phyloP scores from a whole-genome alignment of 176 grass and related monocot genomes.

The Oryza glaberrima region DNA sequence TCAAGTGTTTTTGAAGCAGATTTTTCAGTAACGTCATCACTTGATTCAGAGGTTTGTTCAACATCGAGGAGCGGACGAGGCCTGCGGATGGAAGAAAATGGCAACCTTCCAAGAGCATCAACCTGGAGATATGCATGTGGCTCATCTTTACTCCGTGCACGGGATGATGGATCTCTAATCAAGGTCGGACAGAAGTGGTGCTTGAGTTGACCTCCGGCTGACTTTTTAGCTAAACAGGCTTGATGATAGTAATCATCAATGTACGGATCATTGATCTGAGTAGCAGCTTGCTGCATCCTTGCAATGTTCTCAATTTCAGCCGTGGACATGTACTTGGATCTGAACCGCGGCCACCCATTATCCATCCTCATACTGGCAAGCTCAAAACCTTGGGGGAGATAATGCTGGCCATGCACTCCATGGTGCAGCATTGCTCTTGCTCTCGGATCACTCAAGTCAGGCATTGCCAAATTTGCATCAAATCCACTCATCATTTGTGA shows the following conservation, averaged over 20 bases:
- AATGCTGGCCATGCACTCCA: conserved; percentile 43
- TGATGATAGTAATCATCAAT: conserved; percentile 93
- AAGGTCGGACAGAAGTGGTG: conserved; percentile 80
- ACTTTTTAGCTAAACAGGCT: conserved; percentile 75
- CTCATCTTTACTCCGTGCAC: conserved; percentile 59
- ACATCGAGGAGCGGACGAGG: conserved; percentile 89
- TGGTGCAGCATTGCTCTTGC: conserved; percentile 48
- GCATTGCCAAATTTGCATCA: conserved; percentile 44
- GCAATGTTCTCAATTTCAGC: conserved; percentile 79
- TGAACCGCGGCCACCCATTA: conserved; percentile 58
- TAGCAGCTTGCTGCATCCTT: conserved; percentile 75
- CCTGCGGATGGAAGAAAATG: conserved; percentile 82
- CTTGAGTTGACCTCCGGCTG: conserved; percentile 57
- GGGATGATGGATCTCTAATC: conserved; percentile 63
- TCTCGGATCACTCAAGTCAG: conserved; percentile 66
- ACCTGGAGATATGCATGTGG: conserved; percentile 86
- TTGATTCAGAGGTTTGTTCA: conserved; percentile 51
- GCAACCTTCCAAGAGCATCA: conserved; percentile 85
- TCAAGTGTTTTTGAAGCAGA: conserved; percentile 67
- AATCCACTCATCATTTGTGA: conserved; percentile 60
- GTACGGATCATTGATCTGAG: conserved; percentile 75
- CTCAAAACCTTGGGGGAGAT: conserved; percentile 52
- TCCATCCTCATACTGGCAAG: conserved; percentile 49
- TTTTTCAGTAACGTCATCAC: conserved; percentile 54
- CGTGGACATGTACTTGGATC: conserved; percentile 73